These are phyloP conservation scores for Scheffersomyces ergatensis DNA, from an alignment of 805 yeast species.

Conservation along the genomic window DNA sequence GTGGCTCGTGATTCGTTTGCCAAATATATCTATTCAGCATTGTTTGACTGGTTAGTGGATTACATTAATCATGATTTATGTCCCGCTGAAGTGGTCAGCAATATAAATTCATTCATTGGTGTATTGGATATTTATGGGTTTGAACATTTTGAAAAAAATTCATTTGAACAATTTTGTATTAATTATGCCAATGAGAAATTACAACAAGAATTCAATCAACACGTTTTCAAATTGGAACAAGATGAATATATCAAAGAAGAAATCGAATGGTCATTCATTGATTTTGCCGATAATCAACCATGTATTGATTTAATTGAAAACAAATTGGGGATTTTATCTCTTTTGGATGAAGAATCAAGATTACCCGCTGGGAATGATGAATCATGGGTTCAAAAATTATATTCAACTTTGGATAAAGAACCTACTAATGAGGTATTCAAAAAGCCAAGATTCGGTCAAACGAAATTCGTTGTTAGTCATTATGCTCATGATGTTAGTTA, in stretches of 20 bases:
- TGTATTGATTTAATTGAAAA: slow-evolving; percentile 91
- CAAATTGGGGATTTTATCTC: slow-evolving; percentile 80
- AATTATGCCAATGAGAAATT: slow-evolving; percentile 95
- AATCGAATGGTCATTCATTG: slow-evolving; percentile 95
- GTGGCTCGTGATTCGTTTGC: slow-evolving; percentile 98
- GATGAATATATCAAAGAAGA: slow-evolving; percentile 91
- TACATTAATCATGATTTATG: slow-evolving; percentile 81
- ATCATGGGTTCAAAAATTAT: slow-evolving; percentile 88
- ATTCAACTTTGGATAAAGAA: slow-evolving; percentile 76
- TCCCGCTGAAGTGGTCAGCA: slow-evolving; percentile 60
- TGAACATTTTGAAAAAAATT: slow-evolving; percentile 91
- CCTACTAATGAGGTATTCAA: slow-evolving; percentile 77
- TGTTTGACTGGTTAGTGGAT: slow-evolving; percentile 93
- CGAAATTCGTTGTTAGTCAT: slow-evolving; percentile 86
- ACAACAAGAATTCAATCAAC: slow-evolving; percentile 97
- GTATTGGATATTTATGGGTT: slow-evolving; percentile 97
- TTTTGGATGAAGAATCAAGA: slow-evolving; percentile 93
- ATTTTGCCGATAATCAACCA: slow-evolving; percentile 94
- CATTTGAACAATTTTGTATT: slow-evolving; percentile 96
- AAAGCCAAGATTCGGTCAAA: slow-evolving; percentile 92
- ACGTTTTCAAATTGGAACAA: slow-evolving; percentile 94
- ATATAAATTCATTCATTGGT: slow-evolving; percentile 79
- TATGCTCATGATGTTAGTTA: slow-evolving; percentile 93
- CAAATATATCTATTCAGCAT: slow-evolving; percentile 85
- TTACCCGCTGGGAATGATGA: slow-evolving; percentile 92